Percentiles rank a stretch among this genome's conserved stretches.
These are phyloP conservation scores for Zygotorulaspora danielsina DNA, from an alignment of 805 yeast genomes.

Conservation along the genomic window DNA sequence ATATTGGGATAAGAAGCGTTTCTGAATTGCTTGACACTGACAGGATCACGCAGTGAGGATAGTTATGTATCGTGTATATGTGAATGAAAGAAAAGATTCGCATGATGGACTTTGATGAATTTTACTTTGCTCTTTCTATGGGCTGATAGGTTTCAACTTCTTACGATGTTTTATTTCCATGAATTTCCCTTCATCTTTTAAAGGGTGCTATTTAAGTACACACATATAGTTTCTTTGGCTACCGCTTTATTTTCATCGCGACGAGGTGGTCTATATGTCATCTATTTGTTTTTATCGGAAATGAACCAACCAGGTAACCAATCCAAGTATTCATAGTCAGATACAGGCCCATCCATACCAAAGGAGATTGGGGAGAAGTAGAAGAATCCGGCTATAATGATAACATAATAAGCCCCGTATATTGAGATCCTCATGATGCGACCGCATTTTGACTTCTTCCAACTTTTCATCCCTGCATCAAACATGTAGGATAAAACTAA, in stretches of 20 bases:
- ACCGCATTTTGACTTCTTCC: conserved; percentile 31
- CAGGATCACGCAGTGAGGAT: conserved; percentile 31
- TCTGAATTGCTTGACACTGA: conserved; percentile 32
- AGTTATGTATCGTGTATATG: no score
- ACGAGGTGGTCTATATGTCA: not conserved
- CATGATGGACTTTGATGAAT: no score
- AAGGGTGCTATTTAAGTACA: conserved; percentile 3
- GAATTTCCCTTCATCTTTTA: no score
- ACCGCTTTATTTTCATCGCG: not conserved
- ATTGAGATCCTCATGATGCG: conserved; percentile 28
- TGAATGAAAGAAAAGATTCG: no score
- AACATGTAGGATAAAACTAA: conserved; percentile 50
- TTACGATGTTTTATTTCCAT: no score
- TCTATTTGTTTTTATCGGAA: conserved; percentile 19
- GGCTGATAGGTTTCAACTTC: no score
- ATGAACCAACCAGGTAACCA: conserved; percentile 50
- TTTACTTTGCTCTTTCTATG: no score
- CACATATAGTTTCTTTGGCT: not conserved
- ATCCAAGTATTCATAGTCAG: conserved; percentile 41
- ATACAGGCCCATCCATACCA: conserved; percentile 56
- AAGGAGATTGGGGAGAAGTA: conserved; percentile 57
- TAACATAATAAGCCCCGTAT: conserved; percentile 40
- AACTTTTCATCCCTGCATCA: conserved; percentile 41
- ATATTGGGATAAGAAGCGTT: conserved; percentile 21
- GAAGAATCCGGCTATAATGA: conserved; percentile 53